Evolutionary conservation across 2,329 filamentous ascomycete genomes (phyloP), one percentile per base, ranked within the genome.

Genomic region (Fusarium sp.): DNA sequence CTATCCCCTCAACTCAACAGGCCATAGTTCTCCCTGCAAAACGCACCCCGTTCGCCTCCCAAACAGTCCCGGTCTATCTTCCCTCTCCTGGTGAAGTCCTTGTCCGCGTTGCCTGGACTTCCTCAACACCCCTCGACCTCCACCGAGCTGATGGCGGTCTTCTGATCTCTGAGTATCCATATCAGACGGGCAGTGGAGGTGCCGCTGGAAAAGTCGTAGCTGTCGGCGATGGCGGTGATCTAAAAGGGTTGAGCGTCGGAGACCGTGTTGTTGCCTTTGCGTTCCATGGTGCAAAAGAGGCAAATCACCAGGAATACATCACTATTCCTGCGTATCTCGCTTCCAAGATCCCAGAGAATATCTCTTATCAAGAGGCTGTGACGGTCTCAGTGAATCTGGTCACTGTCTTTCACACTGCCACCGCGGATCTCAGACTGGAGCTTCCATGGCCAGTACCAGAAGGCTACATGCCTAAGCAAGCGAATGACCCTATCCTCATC

Each of bases 81-180:
- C 83, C 83, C 0, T 60, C 67, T 3, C 71, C 74, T 2, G 80
- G 83, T 35, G 83, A 90, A 74, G 81, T 88, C 33, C 80, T 83
- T 17, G 76, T 90, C 39, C 81, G 79, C 25, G 83, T 87, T 11
- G 77, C 83, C 58, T 90, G 85, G 85, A 87, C 86, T 3, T 83
- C 86, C 4, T 88, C 87, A 2, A 87, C 85, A 2, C 88, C 88
- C 0, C 78, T 90, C 0, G 87, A 90, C 67, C 77, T 90, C 8
- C 88, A 90, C 75, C 83, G 87, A 59, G 85, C 86, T 42, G 87
- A 89, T 68, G 87, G 87, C 35, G 86, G 85, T 1, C 77, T 90
- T 0, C 73, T 88, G 14, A 80, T 88, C 13, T 70, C 78, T 27
- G 76, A 75, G 11, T 78, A 81, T 23, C 87, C 87, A 1, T 78